Base-by-base conservation (phyloP, 805 yeast genomes). In the Yamadazyma endophytica region DNA sequence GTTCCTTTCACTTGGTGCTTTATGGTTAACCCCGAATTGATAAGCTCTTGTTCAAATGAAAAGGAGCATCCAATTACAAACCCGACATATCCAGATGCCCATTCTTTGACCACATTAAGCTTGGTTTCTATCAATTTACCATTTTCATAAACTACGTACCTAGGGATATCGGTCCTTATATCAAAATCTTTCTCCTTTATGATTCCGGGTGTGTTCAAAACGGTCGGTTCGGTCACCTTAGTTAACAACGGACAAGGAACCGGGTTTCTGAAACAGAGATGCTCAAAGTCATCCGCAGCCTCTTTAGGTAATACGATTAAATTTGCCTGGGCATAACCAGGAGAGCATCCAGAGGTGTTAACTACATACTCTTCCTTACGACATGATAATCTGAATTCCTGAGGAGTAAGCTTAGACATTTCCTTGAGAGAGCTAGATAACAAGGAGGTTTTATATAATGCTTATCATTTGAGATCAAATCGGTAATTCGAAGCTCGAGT, bases 41-140 rank as follows among this genome's bases (percentile, higher is more conserved):
- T 32, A 16, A 65, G 44, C 2, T 59, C 66, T 14, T 43, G 36
- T 35, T 65, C 70, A 38, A 65, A 65, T 2, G 68, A 61, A 33
- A 45, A 61, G 1, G 70, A 64, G 36, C 70, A 65, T 11, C 71
- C 70, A 17, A 65, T 56, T 11, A 65, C 35, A 31, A 65, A 65
- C 6, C 67, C 70, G n/a, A 63, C 58, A 35, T 63, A 54, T 15
- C 46, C 49, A 3, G 40, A 39, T 2, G 46, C 37, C 70, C 70
- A 64, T 31, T 56, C 56, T 1, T 48, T 33, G 4, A 16, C 26
- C 5, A 63, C 50, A 32, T 56, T 48, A 2, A 32, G 32, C 13
- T 50, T 50, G 6, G 44, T 38, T 8, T 37, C 46, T 11, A 43
- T 34, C 5, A 59, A 33, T 13, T 43, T 26, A 4, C 70, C 69